A percentile compares a stretch with the other conserved stretches of the same genome.
phyloP scores from a whole-genome alignment of 768 basidiomycete genomes.

The Kwoniella bestiolae region DNA sequence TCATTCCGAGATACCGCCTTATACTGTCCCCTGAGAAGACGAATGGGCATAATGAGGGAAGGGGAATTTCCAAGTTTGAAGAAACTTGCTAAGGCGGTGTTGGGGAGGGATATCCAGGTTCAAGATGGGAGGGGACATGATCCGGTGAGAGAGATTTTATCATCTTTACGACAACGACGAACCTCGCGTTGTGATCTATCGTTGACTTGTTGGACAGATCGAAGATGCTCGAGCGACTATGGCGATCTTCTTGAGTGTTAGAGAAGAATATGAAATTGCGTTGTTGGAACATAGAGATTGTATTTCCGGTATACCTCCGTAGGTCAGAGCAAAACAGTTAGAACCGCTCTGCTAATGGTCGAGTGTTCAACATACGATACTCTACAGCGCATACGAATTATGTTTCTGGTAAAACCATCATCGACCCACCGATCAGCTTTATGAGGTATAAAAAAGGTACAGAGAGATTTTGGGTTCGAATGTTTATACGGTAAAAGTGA shows the following conservation, averaged over 20 bases:
- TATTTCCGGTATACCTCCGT: constrained; percentile 42
- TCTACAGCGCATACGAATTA: too few species aligned
- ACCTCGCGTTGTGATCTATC: background rate
- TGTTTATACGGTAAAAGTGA: too few species aligned
- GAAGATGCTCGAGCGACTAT: constrained; percentile 91
- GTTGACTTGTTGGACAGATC: constrained; percentile 62
- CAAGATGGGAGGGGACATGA: constrained; percentile 72
- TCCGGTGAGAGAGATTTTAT: constrained; percentile 60
- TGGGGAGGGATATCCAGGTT: constrained; percentile 74
- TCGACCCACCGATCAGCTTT: too few species aligned
- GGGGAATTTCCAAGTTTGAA: constrained; percentile 72
- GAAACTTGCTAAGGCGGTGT: constrained; percentile 75
- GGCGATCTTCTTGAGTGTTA: constrained; percentile 68
- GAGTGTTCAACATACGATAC: too few species aligned
- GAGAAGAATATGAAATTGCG: constrained; percentile 44
- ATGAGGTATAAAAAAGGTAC: too few species aligned
- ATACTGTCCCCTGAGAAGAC: constrained; percentile 47
- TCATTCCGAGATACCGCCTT: constrained; percentile 51
- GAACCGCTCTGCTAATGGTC: too few species aligned
- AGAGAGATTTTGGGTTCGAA: too few species aligned
- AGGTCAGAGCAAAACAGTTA: too few species aligned
- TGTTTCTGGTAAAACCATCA: too few species aligned
- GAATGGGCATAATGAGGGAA: constrained; percentile 55
- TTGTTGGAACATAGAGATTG: constrained; percentile 36
- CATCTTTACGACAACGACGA: too few species aligned